phyloP scores from a whole-genome alignment of 176 grass and related monocot species.

The Eleusine coracana region DNA sequence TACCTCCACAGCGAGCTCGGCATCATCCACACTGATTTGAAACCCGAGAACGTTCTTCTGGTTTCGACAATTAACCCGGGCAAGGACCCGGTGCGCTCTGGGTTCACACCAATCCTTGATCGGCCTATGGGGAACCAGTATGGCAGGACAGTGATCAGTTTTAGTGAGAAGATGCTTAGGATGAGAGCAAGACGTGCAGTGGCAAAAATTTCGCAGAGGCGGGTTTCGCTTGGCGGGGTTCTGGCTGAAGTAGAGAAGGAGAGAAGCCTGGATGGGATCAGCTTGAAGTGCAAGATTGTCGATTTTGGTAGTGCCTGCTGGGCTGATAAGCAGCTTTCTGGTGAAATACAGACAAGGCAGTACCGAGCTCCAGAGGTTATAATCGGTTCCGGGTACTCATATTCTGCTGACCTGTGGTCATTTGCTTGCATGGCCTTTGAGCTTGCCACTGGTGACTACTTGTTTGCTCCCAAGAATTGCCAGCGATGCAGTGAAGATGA shows the following conservation, averaged over 20 bases:
- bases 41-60: constrained; percentile 90
- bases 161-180: constrained; percentile 85
- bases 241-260: constrained; percentile 49
- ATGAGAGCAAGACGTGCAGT: constrained; percentile 60
- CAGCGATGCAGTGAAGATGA: constrained; percentile 84
- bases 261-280: constrained; percentile 80
- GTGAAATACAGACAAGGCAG: constrained; percentile 93
- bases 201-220: constrained; percentile 65
- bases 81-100: constrained; percentile 73
- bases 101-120: constrained; percentile 70
- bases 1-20: constrained; percentile 77
- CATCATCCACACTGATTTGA: constrained; percentile 89
- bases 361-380: constrained; percentile 93
- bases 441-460: constrained; percentile 84
- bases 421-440: constrained; percentile 93
- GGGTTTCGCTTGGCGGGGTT: constrained; percentile 60
- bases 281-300: constrained; percentile 89
- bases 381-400: constrained; percentile 77
- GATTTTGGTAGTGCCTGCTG: constrained; percentile 93
- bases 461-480: constrained; percentile 74
- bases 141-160: constrained; percentile 37
- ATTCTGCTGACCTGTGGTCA: constrained; percentile 86
- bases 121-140: constrained; percentile 58
- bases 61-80: constrained; percentile 79
- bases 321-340: constrained; percentile 59